These are phyloP conservation scores for Chamaecyparis obtusa DNA, from an alignment of 75 land plant species.

Conservation along the genomic window DNA sequence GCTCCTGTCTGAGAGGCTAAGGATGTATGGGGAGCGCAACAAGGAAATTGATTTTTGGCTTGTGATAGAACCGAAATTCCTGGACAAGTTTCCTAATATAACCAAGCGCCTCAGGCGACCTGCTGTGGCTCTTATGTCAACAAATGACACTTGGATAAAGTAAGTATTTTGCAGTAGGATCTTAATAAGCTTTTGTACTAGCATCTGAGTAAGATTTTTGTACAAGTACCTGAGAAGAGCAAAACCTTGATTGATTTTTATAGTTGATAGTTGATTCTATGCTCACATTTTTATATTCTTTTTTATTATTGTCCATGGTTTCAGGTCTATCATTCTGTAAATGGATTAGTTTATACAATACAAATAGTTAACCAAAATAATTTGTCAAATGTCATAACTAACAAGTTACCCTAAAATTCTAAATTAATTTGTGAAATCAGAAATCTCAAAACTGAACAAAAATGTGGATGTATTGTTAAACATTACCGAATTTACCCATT, in stretches of 20 bases:
- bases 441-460: background rate
- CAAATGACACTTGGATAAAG: slow-evolving; percentile 92
- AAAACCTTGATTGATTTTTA: background rate
- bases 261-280: background rate
- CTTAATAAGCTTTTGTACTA: no score
- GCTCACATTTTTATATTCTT: background rate
- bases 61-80: slow-evolving; percentile 89
- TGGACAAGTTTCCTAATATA: slow-evolving; percentile 86
- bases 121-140: slow-evolving; percentile 94
- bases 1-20: slow-evolving; percentile 68
- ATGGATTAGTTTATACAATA: background rate
- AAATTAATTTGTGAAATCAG: background rate
- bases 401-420: background rate
- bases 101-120: slow-evolving; percentile 72
- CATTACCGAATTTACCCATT: background rate
- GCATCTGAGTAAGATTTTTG: slow-evolving; percentile 40
- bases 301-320: background rate
- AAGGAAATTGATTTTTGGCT: slow-evolving; percentile 94
- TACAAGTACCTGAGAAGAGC: background rate
- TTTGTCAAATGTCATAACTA: background rate
- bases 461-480: background rate
- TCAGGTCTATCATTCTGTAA: background rate
- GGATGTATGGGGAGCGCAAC: slow-evolving; percentile 65
- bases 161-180: slow-evolving; percentile 22
- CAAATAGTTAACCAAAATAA: background rate